phyloP scores from a whole-genome alignment of 306 rosid species.

The Fagus sylvatica region DNA sequence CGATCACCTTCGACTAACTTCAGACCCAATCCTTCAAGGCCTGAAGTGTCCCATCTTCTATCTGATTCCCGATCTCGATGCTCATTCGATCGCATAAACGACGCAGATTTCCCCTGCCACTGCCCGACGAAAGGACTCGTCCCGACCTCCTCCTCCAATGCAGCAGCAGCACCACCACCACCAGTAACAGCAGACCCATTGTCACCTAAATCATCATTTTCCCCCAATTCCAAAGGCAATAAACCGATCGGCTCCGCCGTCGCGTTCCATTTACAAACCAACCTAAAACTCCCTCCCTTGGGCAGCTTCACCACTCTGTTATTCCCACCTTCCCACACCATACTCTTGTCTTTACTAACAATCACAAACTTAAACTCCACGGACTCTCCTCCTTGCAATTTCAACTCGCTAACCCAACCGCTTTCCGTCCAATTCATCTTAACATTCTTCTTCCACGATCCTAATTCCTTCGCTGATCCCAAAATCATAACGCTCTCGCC shows the following conservation, averaged over 20 bases:
- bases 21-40: slow-evolving; percentile 73
- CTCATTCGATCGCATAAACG: slow-evolving; percentile 78
- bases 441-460: slow-evolving; percentile 70
- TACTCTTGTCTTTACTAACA: slow-evolving; percentile 36
- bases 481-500: slow-evolving; percentile 72
- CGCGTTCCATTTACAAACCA: slow-evolving; percentile 66
- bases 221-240: slow-evolving; percentile 35
- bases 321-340: slow-evolving; percentile 71
- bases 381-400: slow-evolving; percentile 35
- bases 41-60: slow-evolving; percentile 70
- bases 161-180: slow-evolving; percentile 30
- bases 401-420: slow-evolving; percentile 82
- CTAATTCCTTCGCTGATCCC: slow-evolving; percentile 76
- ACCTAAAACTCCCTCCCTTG: slow-evolving; percentile 44
- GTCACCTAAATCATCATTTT: slow-evolving; percentile 14
- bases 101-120: slow-evolving; percentile 76
- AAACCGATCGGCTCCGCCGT: slow-evolving; percentile 50
- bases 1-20: slow-evolving; percentile 83
- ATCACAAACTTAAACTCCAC: slow-evolving; percentile 70
- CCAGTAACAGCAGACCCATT: slow-evolving; percentile 28
- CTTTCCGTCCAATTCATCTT: slow-evolving; percentile 66
- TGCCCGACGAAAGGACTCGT: slow-evolving; percentile 92
- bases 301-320: slow-evolving; percentile 71
- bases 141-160: slow-evolving; percentile 38
- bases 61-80: slow-evolving; percentile 50